phyloP scores from a whole-genome alignment of 176 grass and related monocot genomes.

The Musa itinerans region DNA sequence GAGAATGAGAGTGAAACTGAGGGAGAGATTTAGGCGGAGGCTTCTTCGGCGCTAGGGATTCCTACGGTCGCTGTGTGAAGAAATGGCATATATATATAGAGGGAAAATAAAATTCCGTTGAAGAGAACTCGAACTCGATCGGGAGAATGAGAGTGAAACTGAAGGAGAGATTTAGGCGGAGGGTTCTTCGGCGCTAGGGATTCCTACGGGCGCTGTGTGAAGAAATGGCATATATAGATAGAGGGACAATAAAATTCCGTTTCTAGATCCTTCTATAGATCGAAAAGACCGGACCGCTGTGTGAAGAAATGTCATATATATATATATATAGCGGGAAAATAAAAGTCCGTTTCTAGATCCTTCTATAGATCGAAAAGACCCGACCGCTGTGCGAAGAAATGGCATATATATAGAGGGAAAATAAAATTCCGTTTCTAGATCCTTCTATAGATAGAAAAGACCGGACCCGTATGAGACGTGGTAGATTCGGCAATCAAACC shows the following conservation, averaged over 20 bases:
- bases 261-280: constrained; percentile 60
- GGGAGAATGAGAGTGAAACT: not conserved
- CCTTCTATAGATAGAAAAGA: constrained; percentile 10
- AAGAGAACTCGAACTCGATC: not conserved
- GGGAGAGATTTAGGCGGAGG: too few species aligned
- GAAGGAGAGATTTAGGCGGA: too few species aligned
- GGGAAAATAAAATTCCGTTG: not conserved
- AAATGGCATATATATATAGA: not conserved
- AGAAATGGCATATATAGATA: constrained; percentile 26
- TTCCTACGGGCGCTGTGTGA: not conserved
- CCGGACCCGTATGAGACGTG: not conserved
- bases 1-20: not conserved
- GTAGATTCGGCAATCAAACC: too few species aligned
- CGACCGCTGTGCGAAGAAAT: not conserved
- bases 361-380: constrained; percentile 29
- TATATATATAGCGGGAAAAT: not conserved
- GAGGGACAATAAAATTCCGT: not conserved
- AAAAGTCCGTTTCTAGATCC: constrained; percentile 40
- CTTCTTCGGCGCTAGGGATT: not conserved
- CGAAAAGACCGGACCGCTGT: not conserved
- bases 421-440: constrained; percentile 16
- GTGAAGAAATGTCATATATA: constrained; percentile 22
- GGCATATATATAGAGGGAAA: not conserved
- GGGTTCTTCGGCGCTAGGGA: not conserved
- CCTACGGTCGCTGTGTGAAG: not conserved